Conservation (phyloP, 441 rosid species). For the Euphorbia celastroides region DNA sequence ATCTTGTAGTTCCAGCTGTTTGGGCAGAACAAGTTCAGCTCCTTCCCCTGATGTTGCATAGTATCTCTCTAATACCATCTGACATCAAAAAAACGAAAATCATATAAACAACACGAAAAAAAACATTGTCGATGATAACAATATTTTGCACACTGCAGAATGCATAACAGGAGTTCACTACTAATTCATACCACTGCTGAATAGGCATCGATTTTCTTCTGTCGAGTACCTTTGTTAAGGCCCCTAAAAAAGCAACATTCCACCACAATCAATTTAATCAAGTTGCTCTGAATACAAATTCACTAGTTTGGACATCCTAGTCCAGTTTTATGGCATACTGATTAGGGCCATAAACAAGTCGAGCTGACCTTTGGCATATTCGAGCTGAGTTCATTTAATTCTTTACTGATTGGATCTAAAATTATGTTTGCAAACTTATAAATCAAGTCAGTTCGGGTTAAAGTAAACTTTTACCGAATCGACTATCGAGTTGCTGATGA, state of each 20-base stretch:
- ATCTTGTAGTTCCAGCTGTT: conserved; percentile 58
- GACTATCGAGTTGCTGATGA: no score
- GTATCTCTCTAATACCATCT: conserved; percentile 77
- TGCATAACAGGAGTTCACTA: neutral
- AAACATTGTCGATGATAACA: neutral
- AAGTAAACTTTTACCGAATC: no score
- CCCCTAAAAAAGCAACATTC: conserved; percentile 47
- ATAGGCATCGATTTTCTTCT: conserved; percentile 56
- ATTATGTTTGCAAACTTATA: no score
- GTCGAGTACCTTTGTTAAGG: conserved; percentile 45
- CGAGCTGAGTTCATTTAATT: no score
- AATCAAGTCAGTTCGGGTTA: no score
- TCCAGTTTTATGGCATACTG: no score
- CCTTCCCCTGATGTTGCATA: conserved; percentile 52
- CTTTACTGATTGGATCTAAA: no score
- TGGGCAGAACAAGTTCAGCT: conserved; percentile 68
- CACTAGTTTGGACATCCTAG: no score
- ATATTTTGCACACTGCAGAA: neutral
- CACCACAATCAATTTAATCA: neutral
- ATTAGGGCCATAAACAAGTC: no score
- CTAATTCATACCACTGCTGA: conserved; percentile 63
- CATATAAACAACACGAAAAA: neutral
- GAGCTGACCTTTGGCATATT: no score
- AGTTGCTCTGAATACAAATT: no score
- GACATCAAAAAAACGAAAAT: conserved; percentile 19